phyloP scores from a whole-genome alignment of 2,329 filamentous ascomycete genomes.

The Rhynchosporium agropyri region DNA sequence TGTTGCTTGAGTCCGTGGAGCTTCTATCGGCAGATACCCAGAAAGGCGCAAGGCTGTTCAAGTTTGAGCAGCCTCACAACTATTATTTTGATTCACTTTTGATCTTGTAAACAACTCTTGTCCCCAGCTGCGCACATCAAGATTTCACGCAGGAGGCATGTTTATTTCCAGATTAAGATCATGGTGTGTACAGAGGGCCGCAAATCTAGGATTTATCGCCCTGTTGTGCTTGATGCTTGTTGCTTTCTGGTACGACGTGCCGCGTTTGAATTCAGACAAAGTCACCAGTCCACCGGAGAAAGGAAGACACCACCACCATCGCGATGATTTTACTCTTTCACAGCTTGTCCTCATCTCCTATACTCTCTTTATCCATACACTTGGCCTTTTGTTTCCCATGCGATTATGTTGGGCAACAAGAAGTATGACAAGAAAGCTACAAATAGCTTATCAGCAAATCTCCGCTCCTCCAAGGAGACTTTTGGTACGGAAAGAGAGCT shows the following conservation, averaged over 20 bases:
- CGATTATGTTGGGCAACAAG: constrained; percentile 64
- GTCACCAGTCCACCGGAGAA: not conserved
- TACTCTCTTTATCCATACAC: constrained; percentile 63
- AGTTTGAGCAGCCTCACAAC: not conserved
- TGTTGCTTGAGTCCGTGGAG: not conserved
- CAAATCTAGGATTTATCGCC: constrained; percentile 25
- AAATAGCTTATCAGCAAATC: constrained; percentile 23
- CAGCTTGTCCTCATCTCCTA: constrained; percentile 61
- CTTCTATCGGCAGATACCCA: not conserved
- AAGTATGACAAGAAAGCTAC: constrained; percentile 56
- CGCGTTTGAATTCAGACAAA: not conserved
- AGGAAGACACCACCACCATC: constrained; percentile 13
- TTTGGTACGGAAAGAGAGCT: not conserved
- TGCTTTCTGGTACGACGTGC: constrained; percentile 24
- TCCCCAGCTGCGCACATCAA: not conserved
- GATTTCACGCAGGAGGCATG: constrained; percentile 1
- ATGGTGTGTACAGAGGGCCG: constrained; percentile 27
- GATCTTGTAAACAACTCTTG: not conserved
- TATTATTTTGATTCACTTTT: not conserved
- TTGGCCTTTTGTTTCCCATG: constrained; percentile 65
- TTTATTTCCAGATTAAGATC: constrained; percentile 18
- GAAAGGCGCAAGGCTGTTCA: not conserved
- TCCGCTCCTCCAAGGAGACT: not conserved
- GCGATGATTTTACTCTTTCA: constrained; percentile 11
- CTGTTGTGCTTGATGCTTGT: constrained; percentile 25